phyloP scores from a whole-genome alignment of 192 early-diverging fungal species.

The Ambispora gerdemannii region DNA sequence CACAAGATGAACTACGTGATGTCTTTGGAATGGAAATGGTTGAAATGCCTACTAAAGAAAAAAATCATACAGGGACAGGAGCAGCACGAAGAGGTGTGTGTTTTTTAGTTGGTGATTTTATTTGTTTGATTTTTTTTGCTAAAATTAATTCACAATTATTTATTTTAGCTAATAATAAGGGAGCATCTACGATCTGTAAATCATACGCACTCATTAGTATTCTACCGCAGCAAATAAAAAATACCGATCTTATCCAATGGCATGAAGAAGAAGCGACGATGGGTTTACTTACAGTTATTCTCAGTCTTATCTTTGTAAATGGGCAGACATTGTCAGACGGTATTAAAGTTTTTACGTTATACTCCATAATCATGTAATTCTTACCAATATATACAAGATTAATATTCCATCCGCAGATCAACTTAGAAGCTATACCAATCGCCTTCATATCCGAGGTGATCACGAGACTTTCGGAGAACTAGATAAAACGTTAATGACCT shows the following conservation, averaged over 20 bases:
- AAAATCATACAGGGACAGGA: not conserved
- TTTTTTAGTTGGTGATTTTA: not conserved
- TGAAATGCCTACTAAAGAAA: constrained; percentile 47
- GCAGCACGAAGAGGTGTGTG: constrained; percentile 30
- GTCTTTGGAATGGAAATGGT: constrained; percentile 66
- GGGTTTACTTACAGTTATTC: constrained; percentile 56
- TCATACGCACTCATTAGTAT: constrained; percentile 46
- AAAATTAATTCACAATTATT: constrained; percentile 1
- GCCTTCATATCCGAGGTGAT: constrained; percentile 32
- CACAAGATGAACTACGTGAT: constrained; percentile 46
- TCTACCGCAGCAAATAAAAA: constrained; percentile 37
- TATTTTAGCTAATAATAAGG: constrained; percentile 10
- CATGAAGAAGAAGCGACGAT: constrained; percentile 41
- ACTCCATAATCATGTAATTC: not conserved
- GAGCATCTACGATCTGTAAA: constrained; percentile 16
- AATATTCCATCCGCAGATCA: constrained; percentile 27
- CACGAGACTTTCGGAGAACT: constrained; percentile 37
- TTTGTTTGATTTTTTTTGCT: not conserved
- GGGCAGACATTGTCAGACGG: constrained; percentile 47
- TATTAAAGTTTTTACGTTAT: constrained; percentile 23
- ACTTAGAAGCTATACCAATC: constrained; percentile 34
- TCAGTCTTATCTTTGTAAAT: constrained; percentile 58
- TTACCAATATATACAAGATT: too few relatives aligned
- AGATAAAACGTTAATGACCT: constrained; percentile 36
- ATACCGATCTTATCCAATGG: constrained; percentile 38